Base-by-base conservation (phyloP, 2,329 filamentous ascomycete genomes). In the Aspergillus fructus region DNA sequence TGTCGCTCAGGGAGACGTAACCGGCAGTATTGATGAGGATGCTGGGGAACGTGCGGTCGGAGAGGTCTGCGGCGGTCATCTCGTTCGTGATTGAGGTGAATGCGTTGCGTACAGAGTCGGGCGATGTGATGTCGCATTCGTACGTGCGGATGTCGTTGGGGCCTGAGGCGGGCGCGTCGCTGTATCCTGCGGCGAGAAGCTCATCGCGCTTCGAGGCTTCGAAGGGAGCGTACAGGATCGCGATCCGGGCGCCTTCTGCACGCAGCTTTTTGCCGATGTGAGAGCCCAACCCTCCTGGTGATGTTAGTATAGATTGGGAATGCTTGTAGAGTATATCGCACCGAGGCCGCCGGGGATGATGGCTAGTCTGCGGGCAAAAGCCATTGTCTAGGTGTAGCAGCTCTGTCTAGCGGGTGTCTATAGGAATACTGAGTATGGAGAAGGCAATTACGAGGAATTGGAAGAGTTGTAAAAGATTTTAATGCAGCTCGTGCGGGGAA, bases 111-210 rank as follows among this genome's bases (percentile, higher is more conserved):
- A 85, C 78, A 0, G 78, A 78, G 5, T 78, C 71, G 15, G 77
- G 67, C 2, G 76, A 76, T 1, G 79, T 79, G 58, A 83, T 76
- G 61, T 83, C 80, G 68, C 79, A 81, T 67, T 73, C 70, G 39
- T 75, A 73, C 4, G 71, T 66, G 49, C 62, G 64, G 53, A 76
- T 71, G 6, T 71, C 61, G 7, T 57, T 55, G 34, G 8, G 24
- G 37, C 19, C 47, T 4, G 49, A 54, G 11, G 21, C 27, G 27
- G 8, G 27, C 9, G 27, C 24, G 21, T 24, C 21, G 13, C 70
- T 70, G 62, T 78, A 80, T 3, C 71, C 64, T 1, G 68, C 50
- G 13, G 70, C 64, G 17, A 81, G 68, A 0, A 74, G 69, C 39
- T 74, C 63, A 21, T 74, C 65, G 17, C 73, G 71, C 8, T 70